Base-by-base conservation (phyloP, 1,284 basidiomycete genomes). In the Naganishia sp. region DNA sequence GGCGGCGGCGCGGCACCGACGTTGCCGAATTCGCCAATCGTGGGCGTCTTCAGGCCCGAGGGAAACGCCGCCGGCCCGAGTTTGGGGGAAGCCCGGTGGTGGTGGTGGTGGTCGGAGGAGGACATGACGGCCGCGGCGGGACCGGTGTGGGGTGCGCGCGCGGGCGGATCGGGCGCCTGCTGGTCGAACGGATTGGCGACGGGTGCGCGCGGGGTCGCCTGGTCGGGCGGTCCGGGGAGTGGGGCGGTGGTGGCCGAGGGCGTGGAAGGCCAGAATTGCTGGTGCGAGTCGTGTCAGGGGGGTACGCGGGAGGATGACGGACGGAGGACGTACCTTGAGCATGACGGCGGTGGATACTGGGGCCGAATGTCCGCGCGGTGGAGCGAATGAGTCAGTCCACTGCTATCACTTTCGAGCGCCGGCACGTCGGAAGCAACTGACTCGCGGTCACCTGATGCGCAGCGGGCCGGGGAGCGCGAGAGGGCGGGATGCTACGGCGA, bases 171-270 rank as follows among this genome's bases (percentile, higher is more conserved):
- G 69, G 39, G 69, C 4, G 6, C 36, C 68, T 66, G 49, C 66
- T 60, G 57, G 70, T 91, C 89, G 74, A 92, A 91, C 1, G 89
- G 90, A 65, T 81, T 82, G 68, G 81, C 78, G 68, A 83, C 82
- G 65, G 74, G 81, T 13, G 86, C 85, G 70, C 84, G 84, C 45
- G 90, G 89, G 1, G 90, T 92, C 54, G 88, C 84, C 79, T 90
- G 88, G 72, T 87, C 87, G 70, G 79, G 74, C 25, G 86, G 80
- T 46, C 84, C 81, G n/a, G 74, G 66, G 2, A 76, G 76, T 10
- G 75, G 74, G 7, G 76, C 75, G 44, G 75, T 64, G 15, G 71
- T 74, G 72, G 36, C 74, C 52, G 23, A 71, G 23, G 55, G 71
- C 65, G 50, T 72, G 25, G 83, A 80, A 3, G 86, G 84, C 87